Conservation (phyloP, 2,329 filamentous ascomycete species). For the Talaromyces sp. region DNA sequence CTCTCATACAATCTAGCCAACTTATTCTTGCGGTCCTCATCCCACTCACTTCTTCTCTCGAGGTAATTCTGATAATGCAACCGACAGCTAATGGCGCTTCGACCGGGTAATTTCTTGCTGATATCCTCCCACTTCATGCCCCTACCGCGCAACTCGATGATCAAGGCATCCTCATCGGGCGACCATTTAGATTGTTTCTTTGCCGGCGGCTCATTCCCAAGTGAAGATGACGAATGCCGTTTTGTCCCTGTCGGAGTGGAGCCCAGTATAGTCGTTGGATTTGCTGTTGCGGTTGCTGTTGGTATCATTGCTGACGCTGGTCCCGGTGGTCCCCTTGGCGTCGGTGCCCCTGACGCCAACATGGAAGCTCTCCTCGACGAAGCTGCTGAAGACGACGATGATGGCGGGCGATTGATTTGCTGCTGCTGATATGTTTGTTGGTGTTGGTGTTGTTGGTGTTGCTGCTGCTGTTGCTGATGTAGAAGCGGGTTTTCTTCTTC, state of each 20-base stretch:
- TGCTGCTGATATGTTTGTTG: background rate
- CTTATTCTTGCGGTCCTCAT: constrained; percentile 97
- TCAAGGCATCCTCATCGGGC: constrained; percentile 84
- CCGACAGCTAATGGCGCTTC: constrained; percentile 90
- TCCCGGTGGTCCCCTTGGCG: background rate
- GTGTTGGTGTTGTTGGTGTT: background rate
- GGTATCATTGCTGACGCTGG: constrained; percentile 20
- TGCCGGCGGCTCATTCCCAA: constrained; percentile 60
- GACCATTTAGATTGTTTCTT: constrained; percentile 99
- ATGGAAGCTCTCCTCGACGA: constrained; percentile 11
- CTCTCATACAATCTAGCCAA: constrained; percentile 91
- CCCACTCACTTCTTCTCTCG: constrained; percentile 89
- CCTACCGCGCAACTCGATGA: constrained; percentile 83
- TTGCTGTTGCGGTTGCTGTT: background rate
- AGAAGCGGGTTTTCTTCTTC: constrained; percentile 30
- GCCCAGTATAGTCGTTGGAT: constrained; percentile 4
- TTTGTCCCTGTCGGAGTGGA: constrained; percentile 33
- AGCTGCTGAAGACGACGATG: constrained; percentile 28
- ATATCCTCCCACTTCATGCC: constrained; percentile 99
- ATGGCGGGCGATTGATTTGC: constrained; percentile 21
- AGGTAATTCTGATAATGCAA: constrained; percentile 97
- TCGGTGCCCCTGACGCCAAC: constrained; percentile 24
- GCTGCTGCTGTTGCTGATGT: background rate
- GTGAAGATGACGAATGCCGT: constrained; percentile 46
- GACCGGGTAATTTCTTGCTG: constrained; percentile 80